Conservation (phyloP, 768 basidiomycete species). For the Lentinus tigrinus region DNA sequence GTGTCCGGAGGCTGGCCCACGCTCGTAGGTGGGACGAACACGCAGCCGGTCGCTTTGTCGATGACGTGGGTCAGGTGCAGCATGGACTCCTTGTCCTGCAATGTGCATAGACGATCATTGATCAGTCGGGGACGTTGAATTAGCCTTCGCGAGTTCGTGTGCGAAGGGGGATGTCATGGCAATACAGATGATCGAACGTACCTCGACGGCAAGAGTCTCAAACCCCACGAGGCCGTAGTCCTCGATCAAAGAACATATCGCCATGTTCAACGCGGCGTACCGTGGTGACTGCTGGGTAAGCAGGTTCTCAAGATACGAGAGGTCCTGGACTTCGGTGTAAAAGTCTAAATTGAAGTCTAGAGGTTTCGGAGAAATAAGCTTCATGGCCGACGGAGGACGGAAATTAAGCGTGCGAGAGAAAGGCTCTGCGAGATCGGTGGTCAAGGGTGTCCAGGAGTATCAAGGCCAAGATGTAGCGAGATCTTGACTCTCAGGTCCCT, state of each 20-base stretch:
- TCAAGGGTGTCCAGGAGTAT: no score
- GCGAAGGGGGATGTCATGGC: background rate
- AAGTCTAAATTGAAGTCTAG: slow-evolving; percentile 96
- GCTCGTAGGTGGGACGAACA: slow-evolving; percentile 66
- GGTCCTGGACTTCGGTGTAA: slow-evolving; percentile 97
- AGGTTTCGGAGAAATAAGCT: background rate
- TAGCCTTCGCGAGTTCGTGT: background rate
- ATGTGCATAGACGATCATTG: background rate
- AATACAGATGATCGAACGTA: slow-evolving; percentile 31
- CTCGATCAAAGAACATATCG: slow-evolving; percentile 89
- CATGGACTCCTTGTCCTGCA: slow-evolving; percentile 93
- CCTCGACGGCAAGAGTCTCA: slow-evolving; percentile 96
- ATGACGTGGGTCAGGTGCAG: slow-evolving; percentile 78
- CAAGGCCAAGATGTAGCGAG: no score
- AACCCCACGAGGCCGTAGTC: slow-evolving; percentile 93
- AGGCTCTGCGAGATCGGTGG: no score
- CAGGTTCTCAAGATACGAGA: slow-evolving; percentile 80
- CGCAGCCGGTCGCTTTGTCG: slow-evolving; percentile 90
- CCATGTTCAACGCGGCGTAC: slow-evolving; percentile 80
- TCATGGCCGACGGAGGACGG: background rate
- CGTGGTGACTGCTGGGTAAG: slow-evolving; percentile 66
- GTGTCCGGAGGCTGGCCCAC: slow-evolving; percentile 32
- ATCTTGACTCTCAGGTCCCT: no score
- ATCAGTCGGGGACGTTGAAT: background rate
- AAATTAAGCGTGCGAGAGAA: background rate